Evolutionary conservation across 2,329 filamentous ascomycete genomes (phyloP).

Genomic region (Phyllosticta citrichinensis): DNA sequence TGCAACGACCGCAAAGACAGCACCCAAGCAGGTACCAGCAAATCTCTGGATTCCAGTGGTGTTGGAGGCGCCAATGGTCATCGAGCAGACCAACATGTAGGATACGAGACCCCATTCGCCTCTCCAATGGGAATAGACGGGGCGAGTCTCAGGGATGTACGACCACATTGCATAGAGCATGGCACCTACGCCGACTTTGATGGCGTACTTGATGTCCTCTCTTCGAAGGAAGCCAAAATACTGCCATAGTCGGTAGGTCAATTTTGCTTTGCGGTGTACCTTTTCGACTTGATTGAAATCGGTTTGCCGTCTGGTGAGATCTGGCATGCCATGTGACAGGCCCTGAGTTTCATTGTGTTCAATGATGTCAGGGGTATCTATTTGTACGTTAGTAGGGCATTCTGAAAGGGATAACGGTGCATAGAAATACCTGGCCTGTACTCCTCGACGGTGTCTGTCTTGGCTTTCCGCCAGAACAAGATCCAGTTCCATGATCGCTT

Average conservation of each 20-base stretch:
- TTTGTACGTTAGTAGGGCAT: slow-evolving; percentile 9
- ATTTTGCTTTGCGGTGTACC: slow-evolving; percentile 16
- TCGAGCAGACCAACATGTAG: slow-evolving; percentile 96
- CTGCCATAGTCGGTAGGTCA: slow-evolving; percentile 37
- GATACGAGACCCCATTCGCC: slow-evolving; percentile 95
- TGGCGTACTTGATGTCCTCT: slow-evolving; percentile 66
- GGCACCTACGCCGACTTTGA: slow-evolving; percentile 89
- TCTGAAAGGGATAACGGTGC: neutral
- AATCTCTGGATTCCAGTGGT: slow-evolving; percentile 84
- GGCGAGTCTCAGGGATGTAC: slow-evolving; percentile 68
- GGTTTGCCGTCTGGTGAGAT: slow-evolving; percentile 17
- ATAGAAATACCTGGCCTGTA: slow-evolving; percentile 14
- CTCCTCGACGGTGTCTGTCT: slow-evolving; percentile 13
- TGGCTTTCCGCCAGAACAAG: slow-evolving; percentile 55
- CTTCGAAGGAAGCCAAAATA: slow-evolving; percentile 47
- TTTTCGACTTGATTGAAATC: slow-evolving; percentile 1
- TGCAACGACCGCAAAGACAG: slow-evolving; percentile 59
- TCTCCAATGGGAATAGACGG: slow-evolving; percentile 76
- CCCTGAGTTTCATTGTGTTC: slow-evolving; percentile 21
- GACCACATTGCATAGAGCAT: slow-evolving; percentile 81
- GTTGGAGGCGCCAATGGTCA: slow-evolving; percentile 94
- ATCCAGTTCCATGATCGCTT: slow-evolving; percentile 76
- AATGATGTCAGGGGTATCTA: slow-evolving; percentile 18
- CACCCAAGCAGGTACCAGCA: slow-evolving; percentile 75
- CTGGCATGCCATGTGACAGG: slow-evolving; percentile 26